A percentile compares a stretch with the other conserved stretches of the same genome.
Conservation (phyloP, 495 filamentous ascomycete species). For the Extremus antarcticus region DNA sequence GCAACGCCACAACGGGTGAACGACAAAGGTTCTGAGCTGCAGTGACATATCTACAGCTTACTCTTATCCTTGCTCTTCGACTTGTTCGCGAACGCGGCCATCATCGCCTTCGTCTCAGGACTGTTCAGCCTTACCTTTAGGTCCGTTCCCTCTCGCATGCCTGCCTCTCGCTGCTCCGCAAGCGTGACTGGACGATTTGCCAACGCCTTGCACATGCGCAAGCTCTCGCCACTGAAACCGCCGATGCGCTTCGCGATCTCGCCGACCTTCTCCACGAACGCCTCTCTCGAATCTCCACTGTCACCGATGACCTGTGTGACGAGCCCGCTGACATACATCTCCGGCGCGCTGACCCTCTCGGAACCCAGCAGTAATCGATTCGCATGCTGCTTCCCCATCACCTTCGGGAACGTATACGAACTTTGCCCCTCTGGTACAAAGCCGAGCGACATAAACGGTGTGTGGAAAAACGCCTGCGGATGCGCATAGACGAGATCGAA, state of each 20-base stretch:
- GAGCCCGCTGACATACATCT: neutral
- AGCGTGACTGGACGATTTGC: neutral
- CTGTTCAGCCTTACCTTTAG: neutral
- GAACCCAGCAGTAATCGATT: neutral
- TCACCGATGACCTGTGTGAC: neutral
- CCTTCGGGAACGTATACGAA: neutral
- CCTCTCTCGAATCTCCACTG: neutral
- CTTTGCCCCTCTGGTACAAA: neutral
- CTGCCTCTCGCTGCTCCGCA: neutral
- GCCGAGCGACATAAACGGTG: neutral
- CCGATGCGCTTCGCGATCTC: neutral
- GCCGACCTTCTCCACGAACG: neutral
- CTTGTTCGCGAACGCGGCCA: neutral
- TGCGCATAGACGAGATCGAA: constrained; percentile 1
- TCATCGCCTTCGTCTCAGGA: neutral
- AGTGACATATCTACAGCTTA: neutral
- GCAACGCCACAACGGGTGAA: neutral
- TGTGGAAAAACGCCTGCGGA: neutral
- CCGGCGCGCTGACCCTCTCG: neutral
- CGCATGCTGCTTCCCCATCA: neutral
- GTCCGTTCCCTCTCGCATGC: neutral
- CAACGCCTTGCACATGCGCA: neutral
- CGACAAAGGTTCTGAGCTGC: neutral
- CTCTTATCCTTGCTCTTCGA: neutral
- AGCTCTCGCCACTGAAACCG: neutral